These are phyloP conservation scores for Funneliformis caledonium DNA, from an alignment of 371 early-diverging fungal species.

Conservation along the genomic window DNA sequence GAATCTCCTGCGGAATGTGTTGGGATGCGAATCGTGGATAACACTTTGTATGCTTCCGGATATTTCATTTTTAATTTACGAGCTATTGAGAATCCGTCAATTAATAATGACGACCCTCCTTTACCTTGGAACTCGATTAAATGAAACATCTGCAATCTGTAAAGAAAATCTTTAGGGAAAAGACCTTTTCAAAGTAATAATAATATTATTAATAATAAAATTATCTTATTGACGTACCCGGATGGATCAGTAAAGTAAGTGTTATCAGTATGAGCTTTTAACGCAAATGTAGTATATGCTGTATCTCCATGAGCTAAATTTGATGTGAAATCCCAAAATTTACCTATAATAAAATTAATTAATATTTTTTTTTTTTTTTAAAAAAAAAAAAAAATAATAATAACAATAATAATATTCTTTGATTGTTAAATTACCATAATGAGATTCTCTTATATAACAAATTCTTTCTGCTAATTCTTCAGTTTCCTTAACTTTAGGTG, in stretches of 20 bases:
- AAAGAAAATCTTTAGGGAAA: neutral
- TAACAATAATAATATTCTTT: constrained; percentile 14
- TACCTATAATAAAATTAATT: constrained; percentile 43
- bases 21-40: constrained; percentile 64
- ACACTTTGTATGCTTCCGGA: constrained; percentile 68
- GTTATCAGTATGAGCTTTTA: constrained; percentile 90
- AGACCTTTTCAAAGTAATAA: neutral
- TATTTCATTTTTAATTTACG: constrained; percentile 58
- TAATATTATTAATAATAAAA: neutral
- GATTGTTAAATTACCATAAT: constrained; percentile 62
- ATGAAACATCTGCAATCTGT: constrained; percentile 85
- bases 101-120: constrained; percentile 84
- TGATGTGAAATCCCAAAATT: constrained; percentile 85
- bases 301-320: constrained; percentile 86
- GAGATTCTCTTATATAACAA: constrained; percentile 79
- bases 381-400: neutral
- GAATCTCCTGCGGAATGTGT: constrained; percentile 88
- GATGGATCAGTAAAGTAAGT: constrained; percentile 91
- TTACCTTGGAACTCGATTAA: constrained; percentile 71
- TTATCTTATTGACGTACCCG: constrained; percentile 55
- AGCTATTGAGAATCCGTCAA: constrained; percentile 85
- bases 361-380: neutral
- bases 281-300: constrained; percentile 80
- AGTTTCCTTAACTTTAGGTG: constrained; percentile 68
- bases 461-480: constrained; percentile 72